phyloP scores from a whole-genome alignment of 1,284 basidiomycete species.

The Trametes sp. region DNA sequence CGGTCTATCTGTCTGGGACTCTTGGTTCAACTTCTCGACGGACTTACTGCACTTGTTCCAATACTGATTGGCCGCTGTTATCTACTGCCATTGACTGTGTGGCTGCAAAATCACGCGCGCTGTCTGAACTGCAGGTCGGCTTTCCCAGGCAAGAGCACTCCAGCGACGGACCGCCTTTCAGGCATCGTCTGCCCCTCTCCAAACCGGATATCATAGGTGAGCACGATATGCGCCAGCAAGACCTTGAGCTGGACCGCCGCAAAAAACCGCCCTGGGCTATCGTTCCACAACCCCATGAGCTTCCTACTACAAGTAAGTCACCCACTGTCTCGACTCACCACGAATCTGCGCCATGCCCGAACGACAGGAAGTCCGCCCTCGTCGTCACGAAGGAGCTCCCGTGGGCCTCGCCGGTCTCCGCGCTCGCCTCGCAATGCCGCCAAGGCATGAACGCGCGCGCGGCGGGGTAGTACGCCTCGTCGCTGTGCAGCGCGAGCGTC shows the following conservation, averaged over 20 bases:
- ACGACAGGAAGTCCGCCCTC: slow-evolving; percentile 33
- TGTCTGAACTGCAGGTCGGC: not conserved
- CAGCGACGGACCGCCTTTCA: not conserved
- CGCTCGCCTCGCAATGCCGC: slow-evolving; percentile 28
- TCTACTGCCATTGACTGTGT: slow-evolving; percentile 7
- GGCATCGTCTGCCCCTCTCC: slow-evolving; percentile 25
- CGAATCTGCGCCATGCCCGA: slow-evolving; percentile 39
- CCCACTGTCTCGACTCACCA: slow-evolving; percentile 32
- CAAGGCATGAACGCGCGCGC: slow-evolving; percentile 26
- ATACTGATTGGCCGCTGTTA: too few species aligned
- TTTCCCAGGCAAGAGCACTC: not conserved
- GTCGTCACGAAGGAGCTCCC: slow-evolving; percentile 35
- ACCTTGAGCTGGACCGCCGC: slow-evolving; percentile 7
- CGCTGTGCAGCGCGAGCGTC: slow-evolving; percentile 12
- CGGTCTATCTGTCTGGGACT: too few species aligned
- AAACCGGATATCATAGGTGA: slow-evolving; percentile 19
- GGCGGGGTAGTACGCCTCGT: slow-evolving; percentile 17
- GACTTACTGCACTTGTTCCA: too few species aligned
- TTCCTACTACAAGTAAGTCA: not conserved
- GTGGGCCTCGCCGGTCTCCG: slow-evolving; percentile 17
- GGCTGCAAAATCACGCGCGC: not conserved
- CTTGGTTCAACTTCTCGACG: too few species aligned
- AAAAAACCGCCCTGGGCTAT: slow-evolving; percentile 23
- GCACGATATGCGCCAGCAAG: slow-evolving; percentile 3
- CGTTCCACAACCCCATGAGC: not conserved